Evolutionary conservation across 305 asterid genomes (phyloP).

Genomic region (Andrographis paniculata): DNA sequence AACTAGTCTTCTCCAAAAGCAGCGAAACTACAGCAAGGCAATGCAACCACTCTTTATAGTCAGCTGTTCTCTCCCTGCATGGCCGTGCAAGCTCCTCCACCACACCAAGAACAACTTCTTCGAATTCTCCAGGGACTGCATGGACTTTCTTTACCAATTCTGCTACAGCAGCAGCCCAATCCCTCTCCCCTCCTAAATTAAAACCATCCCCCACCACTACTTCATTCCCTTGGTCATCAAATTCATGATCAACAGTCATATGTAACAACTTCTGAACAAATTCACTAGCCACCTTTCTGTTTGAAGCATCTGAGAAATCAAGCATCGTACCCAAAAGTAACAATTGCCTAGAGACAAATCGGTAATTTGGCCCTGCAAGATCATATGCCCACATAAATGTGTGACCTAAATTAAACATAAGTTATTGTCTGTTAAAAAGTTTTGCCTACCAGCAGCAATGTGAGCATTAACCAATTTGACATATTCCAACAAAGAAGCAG

Average conservation of each 20-base stretch:
- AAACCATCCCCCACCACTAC: slow-evolving; percentile 84
- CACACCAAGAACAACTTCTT: slow-evolving; percentile 61
- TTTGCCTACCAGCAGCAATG: slow-evolving; percentile 72
- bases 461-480: slow-evolving; percentile 79
- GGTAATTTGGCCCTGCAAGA: slow-evolving; percentile 65
- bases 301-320: slow-evolving; percentile 85
- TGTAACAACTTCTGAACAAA: slow-evolving; percentile 68
- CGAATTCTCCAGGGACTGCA: slow-evolving; percentile 76
- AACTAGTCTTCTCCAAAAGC: slow-evolving; percentile 67
- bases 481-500: slow-evolving; percentile 66
- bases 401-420: not conserved
- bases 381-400: slow-evolving; percentile 10
- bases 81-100: slow-evolving; percentile 84
- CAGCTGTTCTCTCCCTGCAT: slow-evolving; percentile 96
- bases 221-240: slow-evolving; percentile 70
- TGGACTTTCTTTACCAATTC: slow-evolving; percentile 75
- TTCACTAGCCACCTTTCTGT: slow-evolving; percentile 78
- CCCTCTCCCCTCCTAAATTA: slow-evolving; percentile 87
- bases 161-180: slow-evolving; percentile 90
- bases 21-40: slow-evolving; percentile 80
- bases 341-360: slow-evolving; percentile 84
- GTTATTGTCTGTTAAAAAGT: not conserved
- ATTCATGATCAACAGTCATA: slow-evolving; percentile 62
- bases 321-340: slow-evolving; percentile 80
- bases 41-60: slow-evolving; percentile 81